Base-by-base conservation (phyloP, 805 yeast species). In the Myxozyma geophila region DNA sequence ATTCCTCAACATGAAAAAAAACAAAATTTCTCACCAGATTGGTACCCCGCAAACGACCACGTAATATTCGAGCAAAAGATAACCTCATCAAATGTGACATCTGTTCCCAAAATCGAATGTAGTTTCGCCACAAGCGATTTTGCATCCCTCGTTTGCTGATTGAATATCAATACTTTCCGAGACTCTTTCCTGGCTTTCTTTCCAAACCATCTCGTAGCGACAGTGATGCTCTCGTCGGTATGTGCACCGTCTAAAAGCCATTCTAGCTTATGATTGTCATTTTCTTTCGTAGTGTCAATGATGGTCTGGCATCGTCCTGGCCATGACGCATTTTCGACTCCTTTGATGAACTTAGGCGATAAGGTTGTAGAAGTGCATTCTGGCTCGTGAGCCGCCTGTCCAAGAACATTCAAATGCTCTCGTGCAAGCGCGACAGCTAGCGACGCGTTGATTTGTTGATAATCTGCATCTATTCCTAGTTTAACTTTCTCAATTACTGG, bases 171-270 rank as follows among this genome's bases (percentile, higher is more conserved):
- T 7, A 91, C 83, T 65, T 72, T 69, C 37, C 74, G 73, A n/a
- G 73, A 70, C 0, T 71, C 69, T 17, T 35, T 41, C 8, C 47
- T 37, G 9, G 62, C 55, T 46, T 57, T 66, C 54, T 46, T 71
- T 5, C 74, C 70, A 43, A 88, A 90, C 99, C 99, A 95, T 9
- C 76, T 77, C 0, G 93, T 82, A 0, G 97, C 89, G n/a, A 87
- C 96, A 37, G 80, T 80, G 28, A 96, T 83, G 63, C 97, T 89
- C 72, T 95, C 99, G 52, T 82, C 78, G 0, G 99, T 95, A 71
- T 95, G 99, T 0, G 99, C 98, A 19, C 99, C 99, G 77, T 95
- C 99, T 15, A 93, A 77, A 67, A 78, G 87, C 96, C 97, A 95
- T n/a, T 82, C 83, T 17, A 87, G 76, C 15, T 77, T 76, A 12